Percentiles rank a stretch among this genome's conserved stretches.
These are phyloP conservation scores for Fusarium mangiferae DNA, from an alignment of 2,329 filamentous ascomycete species.

Conservation along the genomic window DNA sequence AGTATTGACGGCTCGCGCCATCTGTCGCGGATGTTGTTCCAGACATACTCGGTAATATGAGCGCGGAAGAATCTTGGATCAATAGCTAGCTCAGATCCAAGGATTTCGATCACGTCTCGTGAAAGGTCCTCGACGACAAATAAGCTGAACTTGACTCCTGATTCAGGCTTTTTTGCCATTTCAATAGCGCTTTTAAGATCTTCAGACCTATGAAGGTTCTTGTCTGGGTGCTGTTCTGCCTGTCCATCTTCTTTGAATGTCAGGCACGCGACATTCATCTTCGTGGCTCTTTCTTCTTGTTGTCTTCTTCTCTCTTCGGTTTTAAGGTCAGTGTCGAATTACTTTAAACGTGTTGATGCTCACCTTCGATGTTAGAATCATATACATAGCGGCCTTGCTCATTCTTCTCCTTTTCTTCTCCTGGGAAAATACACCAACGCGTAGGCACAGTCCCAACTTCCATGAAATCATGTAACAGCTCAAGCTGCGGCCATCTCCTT, in stretches of 20 bases:
- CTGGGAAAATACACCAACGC: background rate
- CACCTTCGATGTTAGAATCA: fast-evolving
- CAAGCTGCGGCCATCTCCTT: background rate
- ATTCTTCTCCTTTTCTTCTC: background rate
- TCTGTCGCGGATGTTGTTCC: background rate
- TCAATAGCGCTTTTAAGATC: fast-evolving
- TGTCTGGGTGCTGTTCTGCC: fast-evolving
- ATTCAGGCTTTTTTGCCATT: fast-evolving
- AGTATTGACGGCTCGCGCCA: background rate
- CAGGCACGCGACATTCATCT: background rate
- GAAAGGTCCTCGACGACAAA: background rate
- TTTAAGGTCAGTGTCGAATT: fast-evolving
- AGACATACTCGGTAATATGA: background rate
- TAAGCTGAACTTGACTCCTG: background rate
- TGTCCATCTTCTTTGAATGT: background rate
- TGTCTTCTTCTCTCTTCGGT: background rate
- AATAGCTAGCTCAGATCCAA: background rate
- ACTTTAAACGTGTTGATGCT: fast-evolving
- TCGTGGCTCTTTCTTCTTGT: background rate
- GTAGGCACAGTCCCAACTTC: background rate
- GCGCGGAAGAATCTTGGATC: background rate
- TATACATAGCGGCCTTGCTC: background rate
- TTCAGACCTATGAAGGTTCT: fast-evolving
- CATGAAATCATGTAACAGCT: background rate
- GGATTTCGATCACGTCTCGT: background rate